phyloP scores from a whole-genome alignment of 768 basidiomycete species.

The Mycena metata region DNA sequence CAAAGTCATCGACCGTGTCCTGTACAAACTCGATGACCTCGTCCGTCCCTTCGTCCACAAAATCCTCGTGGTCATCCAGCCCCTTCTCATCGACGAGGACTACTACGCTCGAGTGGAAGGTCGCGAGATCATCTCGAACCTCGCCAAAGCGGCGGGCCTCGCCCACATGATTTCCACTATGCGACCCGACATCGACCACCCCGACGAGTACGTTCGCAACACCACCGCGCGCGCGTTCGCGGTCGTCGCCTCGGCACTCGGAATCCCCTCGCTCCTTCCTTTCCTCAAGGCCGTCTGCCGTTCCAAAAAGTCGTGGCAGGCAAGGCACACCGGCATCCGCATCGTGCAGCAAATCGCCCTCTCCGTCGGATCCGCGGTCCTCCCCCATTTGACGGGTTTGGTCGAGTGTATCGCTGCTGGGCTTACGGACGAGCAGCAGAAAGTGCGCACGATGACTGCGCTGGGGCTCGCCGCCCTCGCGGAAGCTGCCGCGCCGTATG shows the following conservation, averaged over 20 bases:
- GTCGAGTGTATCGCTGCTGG: conserved; percentile 96
- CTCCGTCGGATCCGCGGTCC: conserved; percentile 99
- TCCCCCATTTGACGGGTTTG: conserved; percentile 95
- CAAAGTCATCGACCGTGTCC: conserved; percentile 97
- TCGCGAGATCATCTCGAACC: conserved; percentile 98
- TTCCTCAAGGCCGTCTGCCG: conserved; percentile 99
- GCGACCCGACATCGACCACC: conserved; percentile 99
- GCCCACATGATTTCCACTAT: conserved; percentile 99
- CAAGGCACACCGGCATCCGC: conserved; percentile 97
- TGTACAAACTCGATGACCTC: conserved; percentile 98
- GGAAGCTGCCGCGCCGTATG: conserved; percentile 97
- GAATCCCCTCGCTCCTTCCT: conserved; percentile 95
- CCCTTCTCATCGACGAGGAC: conserved; percentile 97
- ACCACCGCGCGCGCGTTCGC: conserved; percentile 99
- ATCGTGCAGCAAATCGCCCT: conserved; percentile 99
- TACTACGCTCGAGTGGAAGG: conserved; percentile 97
- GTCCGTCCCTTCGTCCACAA: conserved; percentile 99
- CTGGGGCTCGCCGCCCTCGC: conserved; percentile 92
- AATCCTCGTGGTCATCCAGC: conserved; percentile 99
- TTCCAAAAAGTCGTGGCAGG: conserved; percentile 99
- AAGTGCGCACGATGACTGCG: conserved; percentile 95
- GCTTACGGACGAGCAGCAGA: conserved; percentile 93
- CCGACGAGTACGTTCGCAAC: conserved; percentile 98
- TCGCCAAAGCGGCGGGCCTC: conserved; percentile 98
- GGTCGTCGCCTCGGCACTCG: conserved; percentile 97